phyloP scores from a whole-genome alignment of 2,329 filamentous ascomycete species.

The Fusarium concolor region DNA sequence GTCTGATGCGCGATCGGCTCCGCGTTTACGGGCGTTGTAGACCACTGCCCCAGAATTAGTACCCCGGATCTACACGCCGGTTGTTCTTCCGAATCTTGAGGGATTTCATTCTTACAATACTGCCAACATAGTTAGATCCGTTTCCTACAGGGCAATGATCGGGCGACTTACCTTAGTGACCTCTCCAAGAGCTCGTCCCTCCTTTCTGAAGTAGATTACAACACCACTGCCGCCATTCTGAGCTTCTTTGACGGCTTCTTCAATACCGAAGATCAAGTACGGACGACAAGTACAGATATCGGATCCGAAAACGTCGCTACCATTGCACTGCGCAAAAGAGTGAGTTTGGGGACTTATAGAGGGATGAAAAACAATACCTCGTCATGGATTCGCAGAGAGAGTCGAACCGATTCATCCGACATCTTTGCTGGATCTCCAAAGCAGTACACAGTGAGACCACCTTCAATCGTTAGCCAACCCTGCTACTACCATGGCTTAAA shows the following conservation, averaged over 20 bases:
- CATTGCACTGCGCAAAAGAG: conserved; percentile 75
- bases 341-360: neutral
- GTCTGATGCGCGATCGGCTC: conserved; percentile 83
- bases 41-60: conserved; percentile 58
- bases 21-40: conserved; percentile 85
- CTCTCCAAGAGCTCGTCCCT: conserved; percentile 92
- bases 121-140: conserved; percentile 32
- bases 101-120: conserved; percentile 38
- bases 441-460: conserved; percentile 94
- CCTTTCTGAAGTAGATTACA: conserved; percentile 98
- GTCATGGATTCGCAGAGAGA: conserved; percentile 85
- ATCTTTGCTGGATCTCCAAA: conserved; percentile 96
- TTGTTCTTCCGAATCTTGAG: neutral
- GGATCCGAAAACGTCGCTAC: conserved; percentile 96
- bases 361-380: conserved; percentile 57
- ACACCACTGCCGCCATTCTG: conserved; percentile 94
- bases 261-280: conserved; percentile 96
- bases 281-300: conserved; percentile 98
- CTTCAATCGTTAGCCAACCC: conserved; percentile 50
- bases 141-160: neutral
- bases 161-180: conserved; percentile 82
- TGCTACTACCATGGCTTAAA: neutral
- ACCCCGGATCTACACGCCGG: conserved; percentile 21
- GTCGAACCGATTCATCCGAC: conserved; percentile 82
- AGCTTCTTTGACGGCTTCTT: conserved; percentile 96